Evolutionary conservation across 139 green algal species (phyloP).

Genomic region (Ettlia oleoabundans): DNA sequence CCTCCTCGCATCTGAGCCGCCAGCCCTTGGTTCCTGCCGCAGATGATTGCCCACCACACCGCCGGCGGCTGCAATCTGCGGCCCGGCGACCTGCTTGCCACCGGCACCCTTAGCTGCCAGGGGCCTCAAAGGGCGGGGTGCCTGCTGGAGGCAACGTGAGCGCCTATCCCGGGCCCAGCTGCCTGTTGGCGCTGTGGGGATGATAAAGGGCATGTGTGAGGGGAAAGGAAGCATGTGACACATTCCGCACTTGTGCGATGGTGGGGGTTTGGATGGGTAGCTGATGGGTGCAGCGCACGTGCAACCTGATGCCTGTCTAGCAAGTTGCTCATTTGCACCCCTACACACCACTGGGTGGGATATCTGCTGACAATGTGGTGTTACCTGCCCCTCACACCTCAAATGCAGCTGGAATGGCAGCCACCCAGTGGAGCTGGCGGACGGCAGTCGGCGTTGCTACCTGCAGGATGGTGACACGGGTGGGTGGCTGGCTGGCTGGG

Average conservation of each 20-base stretch:
- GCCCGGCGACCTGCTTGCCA: slow-evolving; percentile 87
- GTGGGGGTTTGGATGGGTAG: not conserved
- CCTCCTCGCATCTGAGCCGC: too few relatives aligned
- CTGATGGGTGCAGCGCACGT: not conserved
- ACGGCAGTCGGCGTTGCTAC: slow-evolving; percentile 57
- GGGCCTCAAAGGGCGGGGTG: slow-evolving; percentile 48
- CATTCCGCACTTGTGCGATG: too few relatives aligned
- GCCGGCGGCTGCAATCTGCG: slow-evolving; percentile 85
- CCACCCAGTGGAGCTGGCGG: slow-evolving; percentile 48
- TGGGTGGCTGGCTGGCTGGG: too few relatives aligned
- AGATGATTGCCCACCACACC: slow-evolving; percentile 97
- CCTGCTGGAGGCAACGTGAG: slow-evolving; percentile 75
- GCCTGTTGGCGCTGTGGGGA: too few relatives aligned
- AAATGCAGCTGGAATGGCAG: slow-evolving; percentile 50
- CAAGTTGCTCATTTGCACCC: too few relatives aligned
- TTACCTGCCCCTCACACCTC: not conserved
- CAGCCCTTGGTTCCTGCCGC: slow-evolving; percentile 42
- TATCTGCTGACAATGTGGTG: too few relatives aligned
- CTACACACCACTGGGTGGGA: too few relatives aligned
- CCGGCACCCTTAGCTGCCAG: slow-evolving; percentile 85
- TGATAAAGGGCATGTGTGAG: too few relatives aligned
- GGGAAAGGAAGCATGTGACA: too few relatives aligned
- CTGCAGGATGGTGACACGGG: slow-evolving; percentile 84
- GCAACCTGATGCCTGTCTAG: too few relatives aligned
- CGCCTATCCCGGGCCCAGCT: not conserved